Base-by-base conservation (phyloP, 768 basidiomycete genomes). In the Termitomyces bulborhizus region DNA sequence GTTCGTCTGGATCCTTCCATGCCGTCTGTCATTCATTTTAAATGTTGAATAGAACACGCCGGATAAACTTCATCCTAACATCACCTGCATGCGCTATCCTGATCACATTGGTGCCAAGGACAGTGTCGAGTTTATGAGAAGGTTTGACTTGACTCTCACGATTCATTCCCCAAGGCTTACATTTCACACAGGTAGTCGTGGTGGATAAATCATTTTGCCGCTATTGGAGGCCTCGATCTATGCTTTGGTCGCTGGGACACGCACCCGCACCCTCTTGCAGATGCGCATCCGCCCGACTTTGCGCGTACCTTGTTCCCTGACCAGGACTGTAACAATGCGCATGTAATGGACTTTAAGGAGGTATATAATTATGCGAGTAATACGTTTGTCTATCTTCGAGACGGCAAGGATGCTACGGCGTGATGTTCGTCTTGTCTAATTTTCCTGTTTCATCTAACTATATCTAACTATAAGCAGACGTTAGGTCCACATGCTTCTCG, bases 221-320 rank as follows among this genome's bases (percentile, higher is more conserved):
- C 87, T 61, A 84, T 97, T 51, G 97, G 97, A 24, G 97, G 97
- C 11, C 82, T 99, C 27, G 97, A 99, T 68, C 77, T 97, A 16
- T 98, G 93, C 73, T 97, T 94, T 62, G 97, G 97, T 9, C 87
- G 97, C 18, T 99, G 96, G 95, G 97, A 98, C 71, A 92, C 90
- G 0, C 84, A 91, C 65, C 88, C 75, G 39, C 90, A 93, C 67
- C 94, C 94, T 1, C 79, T 98, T 40, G 88, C 94, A 3, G 96
- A 99, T 63, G 90, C 84, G 3, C 94, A 98, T 65, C 93, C 93
- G 0, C 92, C 92, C 2, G 78, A 94, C 62, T 93, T 94, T 65
- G 69, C 71, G 18, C 78, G 77, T 51, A 92, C n/a, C n/a, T n/a
- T n/a, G n/a, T n/a, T n/a, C n/a, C n/a, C n/a, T n/a, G n/a, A n/a